phyloP scores from a whole-genome alignment of 805 yeast genomes.

The Metschnikowia similis region DNA sequence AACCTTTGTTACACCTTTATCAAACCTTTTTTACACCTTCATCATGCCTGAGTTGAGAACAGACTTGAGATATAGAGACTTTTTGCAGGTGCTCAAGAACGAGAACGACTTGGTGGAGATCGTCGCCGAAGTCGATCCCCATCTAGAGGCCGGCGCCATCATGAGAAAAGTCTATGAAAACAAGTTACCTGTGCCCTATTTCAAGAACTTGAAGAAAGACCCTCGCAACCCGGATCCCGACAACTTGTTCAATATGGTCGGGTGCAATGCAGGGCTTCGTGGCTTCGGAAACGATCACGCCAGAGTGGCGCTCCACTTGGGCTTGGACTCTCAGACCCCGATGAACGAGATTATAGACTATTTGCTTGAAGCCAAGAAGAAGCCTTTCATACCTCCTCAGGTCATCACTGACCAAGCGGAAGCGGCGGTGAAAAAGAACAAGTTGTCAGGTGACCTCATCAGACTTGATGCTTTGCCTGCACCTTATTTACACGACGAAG shows the following conservation, averaged over 20 bases:
- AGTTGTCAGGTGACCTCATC: constrained; percentile 17
- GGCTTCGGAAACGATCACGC: constrained; percentile 20
- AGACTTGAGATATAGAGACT: constrained; percentile 22
- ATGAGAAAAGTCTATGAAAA: constrained; percentile 22
- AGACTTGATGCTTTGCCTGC: constrained; percentile 17
- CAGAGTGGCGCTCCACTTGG: constrained; percentile 22
- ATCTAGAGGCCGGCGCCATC: constrained; percentile 25
- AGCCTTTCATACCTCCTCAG: constrained; percentile 14
- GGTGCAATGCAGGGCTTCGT: constrained; percentile 21
- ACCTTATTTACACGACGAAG: constrained; percentile 19
- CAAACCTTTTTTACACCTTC: neutral
- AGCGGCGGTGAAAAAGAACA: constrained; percentile 20
- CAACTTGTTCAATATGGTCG: constrained; percentile 19
- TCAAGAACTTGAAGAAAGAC: constrained; percentile 18
- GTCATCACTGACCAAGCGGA: constrained; percentile 5
- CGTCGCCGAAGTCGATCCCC: constrained; percentile 20
- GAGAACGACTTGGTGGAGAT: constrained; percentile 22
- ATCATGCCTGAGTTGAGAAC: constrained; percentile 11
- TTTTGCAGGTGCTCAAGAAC: constrained; percentile 18
- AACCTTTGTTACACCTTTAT: neutral
- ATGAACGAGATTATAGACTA: constrained; percentile 20
- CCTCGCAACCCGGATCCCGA: constrained; percentile 4
- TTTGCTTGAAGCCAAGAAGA: constrained; percentile 16
- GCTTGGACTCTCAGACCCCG: constrained; percentile 17
- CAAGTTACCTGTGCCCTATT: constrained; percentile 19